Evolutionary conservation across 352 stramenopile species (phyloP), one percentile per base, ranked within the genome.

Genomic region (Globisporangium paroecandrum): DNA sequence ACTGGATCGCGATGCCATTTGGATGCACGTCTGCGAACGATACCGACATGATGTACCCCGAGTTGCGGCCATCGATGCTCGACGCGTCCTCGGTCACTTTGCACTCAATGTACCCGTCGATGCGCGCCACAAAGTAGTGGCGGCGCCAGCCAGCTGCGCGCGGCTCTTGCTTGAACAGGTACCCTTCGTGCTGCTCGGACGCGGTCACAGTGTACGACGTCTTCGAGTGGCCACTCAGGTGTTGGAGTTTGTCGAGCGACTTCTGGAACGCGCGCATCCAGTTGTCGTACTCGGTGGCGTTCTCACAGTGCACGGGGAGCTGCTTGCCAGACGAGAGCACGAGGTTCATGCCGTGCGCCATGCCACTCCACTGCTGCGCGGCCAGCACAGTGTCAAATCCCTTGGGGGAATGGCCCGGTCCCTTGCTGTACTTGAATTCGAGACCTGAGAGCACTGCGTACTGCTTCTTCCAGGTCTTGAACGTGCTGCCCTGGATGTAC

Each of bases 391-490:
- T 73, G 27, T 80, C 84, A 51, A 91, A 92, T 7, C 82, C 81
- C 43, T 90, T 90, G 0, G 84, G 85, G 10, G 81, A 68, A n/a
- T 89, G 81, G 0, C 86, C 86, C 1, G 74, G 74, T 1, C 78
- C 83, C 29, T 85, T 80, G 65, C 79, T 86, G 79, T 88, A 93
- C 66, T 87, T 87, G 58, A 94, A 92, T 47, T 94, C 84, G 3
- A 83, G 65, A 0, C 86, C 86, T 0, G 86, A 90, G 2, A 93
- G 70, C 55, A 89, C 81, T 0, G 83, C 86, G 58, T 85, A 91
- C 58, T 89, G 88, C 10, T 77, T 77, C 63, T 91, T 92, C 86
- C 86, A 94, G 62, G 70, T 58, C 62, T 79, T 86, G 34, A 92
- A 79, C 13, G 79, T 82, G n/a, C 72, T 73, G 68, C 73, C 74